A percentile compares a stretch with the other conserved stretches of the same genome.
These are phyloP conservation scores for Ajuga chamaepitys DNA, from an alignment of 257 asterid species.

Conservation along the genomic window DNA sequence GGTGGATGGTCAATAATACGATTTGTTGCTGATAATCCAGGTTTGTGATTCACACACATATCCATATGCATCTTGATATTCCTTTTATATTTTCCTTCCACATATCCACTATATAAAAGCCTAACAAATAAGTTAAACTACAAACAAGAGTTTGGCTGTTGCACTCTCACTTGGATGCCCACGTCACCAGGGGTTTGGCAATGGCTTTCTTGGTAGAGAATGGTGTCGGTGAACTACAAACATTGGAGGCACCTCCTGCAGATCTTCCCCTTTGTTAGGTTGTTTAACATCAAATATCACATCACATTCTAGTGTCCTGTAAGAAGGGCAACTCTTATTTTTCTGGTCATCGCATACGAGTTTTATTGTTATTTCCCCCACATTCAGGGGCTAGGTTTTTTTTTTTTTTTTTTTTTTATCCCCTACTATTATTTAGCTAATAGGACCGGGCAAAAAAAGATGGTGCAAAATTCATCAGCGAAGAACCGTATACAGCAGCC, in stretches of 20 bases:
- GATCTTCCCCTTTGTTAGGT: constrained; percentile 62
- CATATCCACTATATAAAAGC: neutral
- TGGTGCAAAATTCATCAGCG: constrained; percentile 13
- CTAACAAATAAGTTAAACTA: constrained; percentile 3
- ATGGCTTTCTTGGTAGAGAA: constrained; percentile 67
- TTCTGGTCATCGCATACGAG: constrained; percentile 12
- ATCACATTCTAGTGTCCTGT: neutral
- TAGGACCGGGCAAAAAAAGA: constrained; percentile 1
- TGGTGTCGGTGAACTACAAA: constrained; percentile 49
- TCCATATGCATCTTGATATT: neutral
- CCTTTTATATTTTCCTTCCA: neutral
- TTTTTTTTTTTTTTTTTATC: constrained; percentile 6
- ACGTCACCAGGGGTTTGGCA: constrained; percentile 76
- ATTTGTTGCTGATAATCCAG: constrained; percentile 90
- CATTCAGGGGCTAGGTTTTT: constrained; percentile 14
- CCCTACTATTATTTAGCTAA: constrained; percentile 2
- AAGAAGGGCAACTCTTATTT: constrained; percentile 22
- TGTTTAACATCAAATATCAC: neutral
- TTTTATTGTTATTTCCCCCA: constrained; percentile 22
- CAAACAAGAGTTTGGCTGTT: constrained; percentile 70
- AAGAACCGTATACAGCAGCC: constrained; percentile 12
- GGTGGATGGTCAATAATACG: constrained; percentile 85
- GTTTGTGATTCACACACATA: constrained; percentile 14
- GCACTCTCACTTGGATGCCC: constrained; percentile 93
- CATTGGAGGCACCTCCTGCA: constrained; percentile 51